Base-by-base conservation (phyloP, 2,329 filamentous ascomycete genomes). In the Pestalotiopsis sp. region DNA sequence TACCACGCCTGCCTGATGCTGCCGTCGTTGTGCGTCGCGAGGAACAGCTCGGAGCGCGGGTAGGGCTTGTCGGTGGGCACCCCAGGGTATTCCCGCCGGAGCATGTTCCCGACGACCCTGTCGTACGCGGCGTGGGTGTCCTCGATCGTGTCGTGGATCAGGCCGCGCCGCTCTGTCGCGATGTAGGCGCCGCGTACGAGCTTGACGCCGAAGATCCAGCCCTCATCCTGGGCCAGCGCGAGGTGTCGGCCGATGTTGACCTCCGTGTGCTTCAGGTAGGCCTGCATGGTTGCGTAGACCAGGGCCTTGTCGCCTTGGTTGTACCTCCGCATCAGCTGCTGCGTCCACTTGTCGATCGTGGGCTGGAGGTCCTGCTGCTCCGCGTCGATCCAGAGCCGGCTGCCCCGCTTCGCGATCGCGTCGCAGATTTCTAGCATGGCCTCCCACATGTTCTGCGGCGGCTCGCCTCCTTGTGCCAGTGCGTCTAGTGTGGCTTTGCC, bases 131-230 rank as follows among this genome's bases (percentile, higher is more conserved):
- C 13, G n/a, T 64, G 25, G 7, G 62, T 64, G 11, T 64, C 38
- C 25, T 64, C n/a, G 14, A 38, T 64, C 13, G 38, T 64, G 20
- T 64, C 62, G 41, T 64, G 62, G 39, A 64, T 64, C 20, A 64
- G 20, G 25, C 13, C 12, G 12, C 41, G 62, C 13, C 5, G 20
- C 62, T 64, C 62, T 5, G 27, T 36, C 13, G 27, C 62, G 11
- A 64, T 64, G 49, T 64, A 64, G 12, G 62, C 62, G 39, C 41
- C 62, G 38, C 62, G 62, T 41, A 64, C 62, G 13, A 64, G 62
- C 12, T 64, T 64, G 62, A 64, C 41, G 4, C n/a, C 62, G 3
- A 64, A 23, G n/a, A 27, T 39, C 62, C 62, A 64, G 20, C 62
- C 62, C 41, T 64, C 62, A 4, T n/a, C 38, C 20, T n/a, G 25